Conservation (phyloP, 257 asterid species). For the Catharanthus roseus region DNA sequence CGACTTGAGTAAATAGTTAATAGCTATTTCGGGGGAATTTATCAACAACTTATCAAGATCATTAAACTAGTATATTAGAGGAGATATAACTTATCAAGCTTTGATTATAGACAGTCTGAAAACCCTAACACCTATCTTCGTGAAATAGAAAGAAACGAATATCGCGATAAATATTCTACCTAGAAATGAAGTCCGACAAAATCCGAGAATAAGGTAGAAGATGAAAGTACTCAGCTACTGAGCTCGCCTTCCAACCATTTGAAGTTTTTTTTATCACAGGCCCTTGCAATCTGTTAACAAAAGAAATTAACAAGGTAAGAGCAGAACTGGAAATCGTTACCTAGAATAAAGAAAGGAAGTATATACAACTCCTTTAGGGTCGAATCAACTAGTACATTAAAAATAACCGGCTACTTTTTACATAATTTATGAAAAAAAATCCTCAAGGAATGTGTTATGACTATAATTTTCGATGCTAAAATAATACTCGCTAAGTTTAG, state of each 20-base stretch:
- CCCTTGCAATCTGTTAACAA: conserved; percentile 29
- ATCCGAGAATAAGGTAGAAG: conserved; percentile 29
- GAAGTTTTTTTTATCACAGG: conserved; percentile 22
- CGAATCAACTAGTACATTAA: too few relatives aligned
- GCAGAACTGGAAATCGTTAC: not conserved
- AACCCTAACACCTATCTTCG: not conserved
- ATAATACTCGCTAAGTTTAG: not conserved
- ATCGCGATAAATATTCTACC: conserved; percentile 14
- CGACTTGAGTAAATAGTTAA: too few relatives aligned
- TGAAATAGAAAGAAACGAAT: too few relatives aligned
- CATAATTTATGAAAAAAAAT: not conserved
- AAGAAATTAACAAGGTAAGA: not conserved
- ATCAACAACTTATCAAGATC: too few relatives aligned
- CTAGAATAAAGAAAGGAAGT: not conserved
- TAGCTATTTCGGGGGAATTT: too few relatives aligned
- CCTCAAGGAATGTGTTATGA: not conserved
- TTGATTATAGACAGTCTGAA: not conserved
- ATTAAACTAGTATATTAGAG: not conserved
- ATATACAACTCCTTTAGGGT: not conserved
- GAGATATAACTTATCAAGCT: not conserved
- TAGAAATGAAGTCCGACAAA: conserved; percentile 26
- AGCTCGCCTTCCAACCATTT: conserved; percentile 20
- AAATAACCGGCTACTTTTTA: not conserved
- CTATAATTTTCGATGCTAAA: not conserved
- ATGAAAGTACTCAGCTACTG: conserved; percentile 26